Percentiles rank a stretch among this genome's conserved stretches.
phyloP scores from a whole-genome alignment of 2,329 filamentous ascomycete genomes.

The Cladosporium sp. region DNA sequence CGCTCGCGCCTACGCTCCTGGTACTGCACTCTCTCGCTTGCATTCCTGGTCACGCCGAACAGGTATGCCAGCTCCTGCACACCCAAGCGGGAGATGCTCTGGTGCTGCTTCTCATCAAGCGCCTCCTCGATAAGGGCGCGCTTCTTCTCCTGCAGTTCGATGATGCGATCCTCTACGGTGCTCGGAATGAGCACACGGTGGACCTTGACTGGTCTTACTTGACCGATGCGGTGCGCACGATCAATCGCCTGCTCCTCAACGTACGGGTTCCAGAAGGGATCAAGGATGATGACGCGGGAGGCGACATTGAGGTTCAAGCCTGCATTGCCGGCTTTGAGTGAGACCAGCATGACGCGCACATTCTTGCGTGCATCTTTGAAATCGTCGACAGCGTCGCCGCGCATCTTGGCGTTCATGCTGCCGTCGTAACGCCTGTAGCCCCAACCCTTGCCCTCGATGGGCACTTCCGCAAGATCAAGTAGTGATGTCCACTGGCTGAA shows the following conservation, averaged over 20 bases:
- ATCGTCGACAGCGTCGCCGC: constrained; percentile 65
- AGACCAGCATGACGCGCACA: constrained; percentile 70
- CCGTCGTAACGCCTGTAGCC: constrained; percentile 73
- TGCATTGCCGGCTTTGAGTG: constrained; percentile 77
- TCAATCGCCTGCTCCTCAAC: constrained; percentile 92
- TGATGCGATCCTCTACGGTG: constrained; percentile 86
- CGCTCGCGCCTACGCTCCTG: constrained; percentile 11
- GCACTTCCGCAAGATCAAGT: constrained; percentile 74
- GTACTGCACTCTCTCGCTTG: constrained; percentile 28
- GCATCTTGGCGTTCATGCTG: constrained; percentile 66
- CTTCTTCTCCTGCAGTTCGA: constrained; percentile 76
- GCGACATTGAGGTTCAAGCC: constrained; percentile 84
- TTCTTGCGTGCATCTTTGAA: constrained; percentile 64
- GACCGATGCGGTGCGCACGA: constrained; percentile 84
- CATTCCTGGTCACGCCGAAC: constrained; percentile 51
- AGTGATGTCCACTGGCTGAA: constrained; percentile 82
- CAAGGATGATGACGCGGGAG: constrained; percentile 83
- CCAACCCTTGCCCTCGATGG: constrained; percentile 60
- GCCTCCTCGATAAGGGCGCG: constrained; percentile 74
- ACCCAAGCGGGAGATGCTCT: constrained; percentile 66
- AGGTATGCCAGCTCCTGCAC: constrained; percentile 68
- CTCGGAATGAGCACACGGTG: constrained; percentile 74
- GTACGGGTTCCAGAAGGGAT: constrained; percentile 93
- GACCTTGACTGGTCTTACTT: constrained; percentile 70
- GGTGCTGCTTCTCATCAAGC: constrained; percentile 71